Evolutionary conservation across 352 stramenopile species (phyloP).

Genomic region (Hyaloperonospora brassicae): DNA sequence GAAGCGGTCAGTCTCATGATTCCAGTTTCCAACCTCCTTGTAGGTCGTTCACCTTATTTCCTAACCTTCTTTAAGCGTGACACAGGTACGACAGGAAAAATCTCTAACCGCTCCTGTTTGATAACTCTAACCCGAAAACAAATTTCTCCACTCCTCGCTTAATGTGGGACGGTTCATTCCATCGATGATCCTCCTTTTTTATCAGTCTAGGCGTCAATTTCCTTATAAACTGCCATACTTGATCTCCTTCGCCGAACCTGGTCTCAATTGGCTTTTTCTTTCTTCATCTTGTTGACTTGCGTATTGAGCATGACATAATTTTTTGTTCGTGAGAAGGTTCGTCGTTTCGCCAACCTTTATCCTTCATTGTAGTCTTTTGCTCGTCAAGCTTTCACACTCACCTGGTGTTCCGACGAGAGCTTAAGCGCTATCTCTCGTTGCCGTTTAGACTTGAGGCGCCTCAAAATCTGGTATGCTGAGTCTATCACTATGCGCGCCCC

Average conservation of each 20-base stretch:
- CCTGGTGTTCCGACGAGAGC: background rate
- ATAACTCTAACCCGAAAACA: background rate
- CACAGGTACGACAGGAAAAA: slow-evolving; percentile 8
- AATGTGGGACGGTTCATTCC: no score
- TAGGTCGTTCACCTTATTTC: background rate
- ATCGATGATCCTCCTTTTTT: slow-evolving; percentile 2
- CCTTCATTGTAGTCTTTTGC: no score
- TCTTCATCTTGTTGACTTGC: background rate
- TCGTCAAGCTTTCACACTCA: no score
- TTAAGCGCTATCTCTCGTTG: background rate
- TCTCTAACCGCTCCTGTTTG: background rate
- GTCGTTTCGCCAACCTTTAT: no score
- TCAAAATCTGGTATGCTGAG: background rate
- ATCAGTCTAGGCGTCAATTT: background rate
- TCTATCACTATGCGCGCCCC: background rate
- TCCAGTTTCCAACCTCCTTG: no score
- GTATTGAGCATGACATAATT: no score
- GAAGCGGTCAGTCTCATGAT: no score
- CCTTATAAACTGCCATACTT: slow-evolving; percentile 3
- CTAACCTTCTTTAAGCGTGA: slow-evolving; percentile 2
- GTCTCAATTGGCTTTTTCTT: background rate
- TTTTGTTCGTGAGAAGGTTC: no score
- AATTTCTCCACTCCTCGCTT: no score
- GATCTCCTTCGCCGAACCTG: background rate
- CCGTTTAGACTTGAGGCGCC: no score